A percentile compares a stretch with the other conserved stretches of the same genome.
Conservation (phyloP, 2,329 filamentous ascomycete genomes). For the Pseudogymnoascus sp. region DNA sequence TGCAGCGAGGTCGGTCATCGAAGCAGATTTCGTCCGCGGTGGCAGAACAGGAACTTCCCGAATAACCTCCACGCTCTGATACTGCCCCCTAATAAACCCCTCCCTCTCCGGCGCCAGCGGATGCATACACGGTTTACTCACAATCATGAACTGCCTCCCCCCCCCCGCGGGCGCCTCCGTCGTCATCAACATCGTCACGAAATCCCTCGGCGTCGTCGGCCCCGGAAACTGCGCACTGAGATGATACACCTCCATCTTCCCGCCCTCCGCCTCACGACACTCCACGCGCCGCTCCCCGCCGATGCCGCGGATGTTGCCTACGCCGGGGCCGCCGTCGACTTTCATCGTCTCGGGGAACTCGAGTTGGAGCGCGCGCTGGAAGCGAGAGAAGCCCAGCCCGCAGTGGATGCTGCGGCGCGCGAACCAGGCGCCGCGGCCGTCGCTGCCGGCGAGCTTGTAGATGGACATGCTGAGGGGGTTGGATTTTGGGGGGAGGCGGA, state of each 20-base stretch:
- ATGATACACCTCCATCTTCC: constrained; percentile 68
- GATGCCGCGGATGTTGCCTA: constrained; percentile 73
- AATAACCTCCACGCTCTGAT: constrained; percentile 70
- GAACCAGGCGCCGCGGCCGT: constrained; percentile 85
- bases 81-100: constrained; percentile 74
- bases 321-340: constrained; percentile 59
- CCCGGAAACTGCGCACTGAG: constrained; percentile 85
- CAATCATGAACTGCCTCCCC: constrained; percentile 68
- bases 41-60: constrained; percentile 61
- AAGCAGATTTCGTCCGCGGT: constrained; percentile 34
- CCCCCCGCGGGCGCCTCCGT: constrained; percentile 35
- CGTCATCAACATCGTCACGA: constrained; percentile 69
- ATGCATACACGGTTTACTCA: constrained; percentile 78
- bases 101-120: constrained; percentile 59
- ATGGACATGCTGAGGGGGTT: constrained; percentile 70
- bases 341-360: constrained; percentile 76
- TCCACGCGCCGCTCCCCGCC: constrained; percentile 71
- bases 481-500: constrained; percentile 62
- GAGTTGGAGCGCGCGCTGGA: constrained; percentile 64
- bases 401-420: constrained; percentile 75
- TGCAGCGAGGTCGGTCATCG: constrained; percentile 36
- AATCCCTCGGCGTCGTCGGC: constrained; percentile 80
- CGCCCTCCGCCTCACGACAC: constrained; percentile 45
- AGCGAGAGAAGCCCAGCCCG: constrained; percentile 66
- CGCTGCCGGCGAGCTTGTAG: constrained; percentile 70